A percentile compares a stretch with the other conserved stretches of the same genome.
phyloP scores from a whole-genome alignment of 2,329 filamentous ascomycete species.

The Tolypocladium tundrense region DNA sequence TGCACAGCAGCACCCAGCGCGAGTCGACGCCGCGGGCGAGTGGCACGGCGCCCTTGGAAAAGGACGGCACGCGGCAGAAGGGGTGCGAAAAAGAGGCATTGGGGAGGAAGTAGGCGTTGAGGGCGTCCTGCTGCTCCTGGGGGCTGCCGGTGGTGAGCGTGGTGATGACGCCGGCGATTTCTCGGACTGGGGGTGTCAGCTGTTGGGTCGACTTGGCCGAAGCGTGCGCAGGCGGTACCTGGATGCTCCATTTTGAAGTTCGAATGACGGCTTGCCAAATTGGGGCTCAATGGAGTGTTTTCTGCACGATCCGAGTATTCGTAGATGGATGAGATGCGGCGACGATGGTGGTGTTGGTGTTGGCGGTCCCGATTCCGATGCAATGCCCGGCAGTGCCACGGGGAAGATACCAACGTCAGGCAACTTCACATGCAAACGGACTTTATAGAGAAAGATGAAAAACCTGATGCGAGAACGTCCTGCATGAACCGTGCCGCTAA shows the following conservation, averaged over 20 bases:
- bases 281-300: neutral
- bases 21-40: constrained; percentile 42
- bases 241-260: constrained; percentile 28
- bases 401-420: neutral
- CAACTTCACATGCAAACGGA: neutral
- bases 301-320: neutral
- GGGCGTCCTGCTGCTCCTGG: constrained; percentile 50
- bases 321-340: neutral
- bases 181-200: constrained; percentile 14
- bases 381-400: neutral
- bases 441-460: neutral
- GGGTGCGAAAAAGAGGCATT: constrained; percentile 69
- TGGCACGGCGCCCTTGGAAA: constrained; percentile 30
- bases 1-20: constrained; percentile 52
- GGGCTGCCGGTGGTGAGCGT: constrained; percentile 58
- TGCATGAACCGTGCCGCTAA: neutral
- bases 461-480: neutral
- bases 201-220: neutral
- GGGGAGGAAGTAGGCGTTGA: constrained; percentile 64
- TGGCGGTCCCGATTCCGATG: neutral
- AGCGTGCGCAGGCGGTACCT: constrained; percentile 17
- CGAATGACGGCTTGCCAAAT: neutral
- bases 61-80: constrained; percentile 58
- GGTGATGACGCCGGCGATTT: constrained; percentile 58
- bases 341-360: neutral